Conservation (phyloP, 495 filamentous ascomycete species). For the Penicillium paxilli region DNA sequence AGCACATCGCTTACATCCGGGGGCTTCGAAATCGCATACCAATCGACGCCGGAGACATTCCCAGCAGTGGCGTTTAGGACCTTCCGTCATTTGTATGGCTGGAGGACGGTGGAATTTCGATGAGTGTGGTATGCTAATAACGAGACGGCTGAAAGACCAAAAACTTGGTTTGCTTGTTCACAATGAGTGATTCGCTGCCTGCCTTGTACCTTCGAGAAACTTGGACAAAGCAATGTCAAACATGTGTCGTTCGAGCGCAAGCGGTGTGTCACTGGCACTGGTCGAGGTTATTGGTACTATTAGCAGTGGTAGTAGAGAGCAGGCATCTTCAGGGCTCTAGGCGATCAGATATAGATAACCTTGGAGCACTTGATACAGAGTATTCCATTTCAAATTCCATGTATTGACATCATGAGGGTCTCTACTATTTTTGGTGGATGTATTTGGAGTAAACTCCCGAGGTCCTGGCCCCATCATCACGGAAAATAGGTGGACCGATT, state of each 20-base stretch:
- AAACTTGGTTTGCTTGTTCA: too few species aligned
- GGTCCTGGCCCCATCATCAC: background rate
- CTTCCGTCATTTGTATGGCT: background rate
- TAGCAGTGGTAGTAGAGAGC: too few species aligned
- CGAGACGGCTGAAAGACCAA: too few species aligned
- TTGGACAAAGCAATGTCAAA: background rate
- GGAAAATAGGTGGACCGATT: background rate
- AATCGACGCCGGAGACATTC: slow-evolving; percentile 37
- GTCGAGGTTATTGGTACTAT: background rate
- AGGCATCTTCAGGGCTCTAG: too few species aligned
- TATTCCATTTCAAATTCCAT: background rate
- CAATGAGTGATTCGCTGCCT: background rate
- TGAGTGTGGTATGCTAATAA: too few species aligned
- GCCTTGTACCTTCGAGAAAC: background rate
- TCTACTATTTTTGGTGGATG: background rate
- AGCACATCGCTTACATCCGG: slow-evolving; percentile 25
- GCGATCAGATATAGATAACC: too few species aligned
- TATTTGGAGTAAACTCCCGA: background rate
- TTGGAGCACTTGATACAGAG: too few species aligned
- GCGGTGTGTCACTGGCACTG: background rate
- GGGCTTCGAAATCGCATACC: slow-evolving; percentile 31
- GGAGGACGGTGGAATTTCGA: too few species aligned
- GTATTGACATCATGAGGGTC: background rate
- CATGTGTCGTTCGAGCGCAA: background rate
- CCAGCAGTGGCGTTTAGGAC: slow-evolving; percentile 34